Base-by-base conservation (phyloP, 2,329 filamentous ascomycete genomes). In the Venturiaceae sp. region DNA sequence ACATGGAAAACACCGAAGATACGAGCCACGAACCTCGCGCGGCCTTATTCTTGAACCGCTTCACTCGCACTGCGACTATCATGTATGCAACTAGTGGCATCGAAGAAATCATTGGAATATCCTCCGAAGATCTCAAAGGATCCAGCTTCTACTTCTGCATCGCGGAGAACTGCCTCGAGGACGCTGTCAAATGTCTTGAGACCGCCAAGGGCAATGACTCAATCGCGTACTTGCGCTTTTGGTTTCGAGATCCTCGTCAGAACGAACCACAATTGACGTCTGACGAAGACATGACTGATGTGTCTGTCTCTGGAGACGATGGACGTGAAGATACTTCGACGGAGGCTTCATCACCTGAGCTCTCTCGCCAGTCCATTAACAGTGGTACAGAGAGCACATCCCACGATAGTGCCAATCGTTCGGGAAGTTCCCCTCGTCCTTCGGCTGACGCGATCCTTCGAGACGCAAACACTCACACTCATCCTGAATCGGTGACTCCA, bases 101-200 rank as follows among this genome's bases (percentile, higher is more conserved):
- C 28, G 74, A 83, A 21, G 80, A 85, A n/a, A 86, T 95, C 58
- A 80, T 95, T 23, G 90, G 90, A 5, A 77, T 95, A 3, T 75
- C 80, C 0, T 81, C 88, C 3, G 80, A 85, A 26, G 79, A 87
- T 58, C 80, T 95, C 62, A 80, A 84, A 62, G 84, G 88, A 44
- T 86, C 85, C 64, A 92, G 88, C 68, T 95, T 95, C 69, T 95
- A 95, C 69, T 88, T 90, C 65, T 92, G 88, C 67, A 94, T 95
- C 55, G 83, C 88, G 59, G 83, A 88, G 64, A 86, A 84, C 61
- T 94, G 88, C 64, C 76, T 94, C 30, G 76, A 81, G 8, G 88
- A 94, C 64, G 89, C 89, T 3, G 83, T 92, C 34, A 82, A 83
- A 62, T 92, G 87, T 65, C 73, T 95, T 33, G 90, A 95, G 71